Evolutionary conservation across 805 yeast genomes (phyloP).

Genomic region (Saturnispora dispora): DNA sequence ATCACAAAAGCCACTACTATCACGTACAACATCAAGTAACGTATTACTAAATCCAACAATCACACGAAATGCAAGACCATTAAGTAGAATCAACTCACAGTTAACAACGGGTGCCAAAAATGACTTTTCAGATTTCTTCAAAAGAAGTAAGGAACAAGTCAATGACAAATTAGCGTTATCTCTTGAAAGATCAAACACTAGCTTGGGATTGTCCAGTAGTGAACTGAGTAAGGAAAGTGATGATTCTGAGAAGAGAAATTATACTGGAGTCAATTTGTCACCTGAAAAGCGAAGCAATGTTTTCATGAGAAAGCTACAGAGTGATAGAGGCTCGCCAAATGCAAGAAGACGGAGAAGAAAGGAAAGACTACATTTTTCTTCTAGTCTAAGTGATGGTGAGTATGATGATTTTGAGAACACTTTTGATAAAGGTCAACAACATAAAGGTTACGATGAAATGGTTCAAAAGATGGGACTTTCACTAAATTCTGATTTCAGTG

Average conservation of each 20-base stretch:
- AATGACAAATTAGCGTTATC: conserved; percentile 5
- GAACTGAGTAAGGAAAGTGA: not conserved
- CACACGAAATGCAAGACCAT: not conserved
- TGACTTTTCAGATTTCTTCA: conserved; percentile 11
- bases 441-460: not conserved
- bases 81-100: conserved; percentile 7
- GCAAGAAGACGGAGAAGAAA: not conserved
- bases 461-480: conserved; percentile 4
- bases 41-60: not conserved
- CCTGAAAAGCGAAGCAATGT: not conserved
- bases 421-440: conserved; percentile 4
- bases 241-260: conserved; percentile 3
- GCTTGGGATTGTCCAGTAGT: not conserved
- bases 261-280: not conserved
- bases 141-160: conserved; percentile 8
- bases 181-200: not conserved
- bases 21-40: not conserved
- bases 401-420: conserved; percentile 5
- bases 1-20: not conserved
- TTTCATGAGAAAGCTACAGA: not conserved
- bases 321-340: not conserved
- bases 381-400: conserved; percentile 1
- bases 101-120: conserved; percentile 8
- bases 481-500: not conserved
- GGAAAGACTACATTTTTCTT: not conserved